phyloP scores from a whole-genome alignment of 345 rosid genomes.

The Hibiscus mutabilis region DNA sequence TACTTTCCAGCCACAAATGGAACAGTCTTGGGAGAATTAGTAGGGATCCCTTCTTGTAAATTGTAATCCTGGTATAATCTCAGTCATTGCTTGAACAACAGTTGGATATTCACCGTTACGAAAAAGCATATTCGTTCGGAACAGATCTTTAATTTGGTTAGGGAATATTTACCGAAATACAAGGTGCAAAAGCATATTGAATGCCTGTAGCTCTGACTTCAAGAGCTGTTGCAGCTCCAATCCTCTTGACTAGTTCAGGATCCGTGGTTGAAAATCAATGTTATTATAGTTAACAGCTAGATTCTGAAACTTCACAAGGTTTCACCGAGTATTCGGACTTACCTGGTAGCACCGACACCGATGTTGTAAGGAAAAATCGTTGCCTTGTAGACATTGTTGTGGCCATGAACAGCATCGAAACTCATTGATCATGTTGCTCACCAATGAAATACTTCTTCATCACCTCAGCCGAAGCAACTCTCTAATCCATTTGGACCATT shows the following conservation, averaged over 20 bases:
- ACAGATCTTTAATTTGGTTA: neutral
- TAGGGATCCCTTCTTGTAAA: conserved; percentile 39
- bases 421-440: conserved; percentile 33
- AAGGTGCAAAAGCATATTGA: conserved; percentile 75
- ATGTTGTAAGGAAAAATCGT: conserved; percentile 89
- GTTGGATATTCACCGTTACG: conserved; percentile 22
- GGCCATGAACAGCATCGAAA: conserved; percentile 88
- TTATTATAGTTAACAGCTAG: neutral
- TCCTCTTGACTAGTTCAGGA: conserved; percentile 60
- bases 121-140: conserved; percentile 40
- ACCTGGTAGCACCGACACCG: conserved; percentile 88
- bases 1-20: conserved; percentile 42
- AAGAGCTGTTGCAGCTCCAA: conserved; percentile 91
- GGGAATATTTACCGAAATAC: conserved; percentile 51
- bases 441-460: conserved; percentile 73
- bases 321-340: neutral
- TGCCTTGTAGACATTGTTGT: conserved; percentile 67
- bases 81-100: conserved; percentile 33
- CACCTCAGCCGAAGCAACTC: conserved; percentile 18
- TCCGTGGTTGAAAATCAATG: conserved; percentile 36
- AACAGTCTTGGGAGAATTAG: conserved; percentile 24
- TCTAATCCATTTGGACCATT: conserved; percentile 43
- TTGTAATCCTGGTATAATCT: conserved; percentile 30
- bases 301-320: neutral
- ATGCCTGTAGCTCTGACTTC: conserved; percentile 92